Percentiles rank a stretch among this genome's conserved stretches.
phyloP scores from a whole-genome alignment of 192 early-diverging fungal species.

The Linnemannia zychae region DNA sequence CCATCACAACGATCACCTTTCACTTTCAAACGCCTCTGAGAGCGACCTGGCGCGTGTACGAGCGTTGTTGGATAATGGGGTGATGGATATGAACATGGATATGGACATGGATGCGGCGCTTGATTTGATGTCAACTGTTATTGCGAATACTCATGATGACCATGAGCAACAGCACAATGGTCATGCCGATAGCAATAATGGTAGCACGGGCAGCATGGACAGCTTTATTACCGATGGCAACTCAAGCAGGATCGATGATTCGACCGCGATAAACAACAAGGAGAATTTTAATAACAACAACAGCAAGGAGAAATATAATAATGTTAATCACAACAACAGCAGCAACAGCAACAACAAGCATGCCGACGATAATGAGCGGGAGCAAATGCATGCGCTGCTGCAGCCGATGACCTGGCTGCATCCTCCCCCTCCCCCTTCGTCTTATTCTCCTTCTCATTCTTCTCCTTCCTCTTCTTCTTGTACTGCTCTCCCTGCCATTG shows the following conservation, averaged over 20 bases:
- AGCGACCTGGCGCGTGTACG: not conserved
- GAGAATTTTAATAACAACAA: not conserved
- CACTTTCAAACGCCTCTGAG: not conserved
- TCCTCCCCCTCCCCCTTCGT: not conserved
- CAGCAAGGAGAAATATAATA: not conserved
- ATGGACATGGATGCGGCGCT: not conserved
- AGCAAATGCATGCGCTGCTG: not conserved
- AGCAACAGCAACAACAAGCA: not conserved
- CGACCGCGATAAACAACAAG: not conserved
- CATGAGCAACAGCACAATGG: not conserved
- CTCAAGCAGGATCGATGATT: not conserved
- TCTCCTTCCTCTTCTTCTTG: not conserved
- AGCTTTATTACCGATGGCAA: not conserved
- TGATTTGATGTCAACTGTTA: not conserved
- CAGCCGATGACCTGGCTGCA: not conserved
- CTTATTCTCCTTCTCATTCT: too few species aligned
- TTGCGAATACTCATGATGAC: not conserved
- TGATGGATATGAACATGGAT: conserved; percentile 4
- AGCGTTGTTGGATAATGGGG: not conserved
- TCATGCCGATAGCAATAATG: not conserved
- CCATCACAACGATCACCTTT: not conserved
- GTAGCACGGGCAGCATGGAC: not conserved
- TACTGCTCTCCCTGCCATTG: not conserved
- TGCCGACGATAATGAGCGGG: not conserved
- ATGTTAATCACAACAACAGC: not conserved